Evolutionary conservation across 2,329 filamentous ascomycete species (phyloP).

Genomic region (Epichloe brachyelytri): DNA sequence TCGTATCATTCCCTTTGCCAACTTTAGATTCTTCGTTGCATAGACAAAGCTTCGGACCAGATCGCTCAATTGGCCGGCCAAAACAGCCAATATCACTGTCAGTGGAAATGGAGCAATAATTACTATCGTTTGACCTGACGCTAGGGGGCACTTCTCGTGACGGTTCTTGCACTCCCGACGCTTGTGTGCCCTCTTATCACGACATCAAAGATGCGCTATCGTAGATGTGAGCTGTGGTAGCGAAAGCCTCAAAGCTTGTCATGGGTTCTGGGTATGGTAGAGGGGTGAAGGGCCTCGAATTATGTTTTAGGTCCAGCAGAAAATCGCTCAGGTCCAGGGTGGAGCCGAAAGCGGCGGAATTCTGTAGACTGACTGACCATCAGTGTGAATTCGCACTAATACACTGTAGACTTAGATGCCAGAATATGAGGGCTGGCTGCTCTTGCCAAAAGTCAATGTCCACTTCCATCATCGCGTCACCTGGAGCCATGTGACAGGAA

Average conservation of each 20-base stretch:
- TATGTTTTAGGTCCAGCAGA: too few relatives aligned
- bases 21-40: neutral
- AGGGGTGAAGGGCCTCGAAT: too few relatives aligned
- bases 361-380: too few relatives aligned
- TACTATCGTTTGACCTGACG: neutral
- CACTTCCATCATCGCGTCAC: too few relatives aligned
- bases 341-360: too few relatives aligned
- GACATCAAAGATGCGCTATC: neutral
- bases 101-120: neutral
- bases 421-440: too few relatives aligned
- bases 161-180: neutral
- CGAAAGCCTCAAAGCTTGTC: neutral
- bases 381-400: too few relatives aligned
- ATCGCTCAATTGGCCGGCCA: neutral
- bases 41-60: neutral
- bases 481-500: too few relatives aligned
- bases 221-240: neutral
- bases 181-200: neutral
- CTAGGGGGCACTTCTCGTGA: neutral
- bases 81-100: neutral
- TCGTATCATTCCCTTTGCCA: neutral
- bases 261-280: neutral
- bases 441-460: too few relatives aligned
- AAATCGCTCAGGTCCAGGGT: too few relatives aligned
- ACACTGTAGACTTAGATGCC: too few relatives aligned